Conservation (phyloP, 805 yeast species). For the Suhomyces canberraensis region DNA sequence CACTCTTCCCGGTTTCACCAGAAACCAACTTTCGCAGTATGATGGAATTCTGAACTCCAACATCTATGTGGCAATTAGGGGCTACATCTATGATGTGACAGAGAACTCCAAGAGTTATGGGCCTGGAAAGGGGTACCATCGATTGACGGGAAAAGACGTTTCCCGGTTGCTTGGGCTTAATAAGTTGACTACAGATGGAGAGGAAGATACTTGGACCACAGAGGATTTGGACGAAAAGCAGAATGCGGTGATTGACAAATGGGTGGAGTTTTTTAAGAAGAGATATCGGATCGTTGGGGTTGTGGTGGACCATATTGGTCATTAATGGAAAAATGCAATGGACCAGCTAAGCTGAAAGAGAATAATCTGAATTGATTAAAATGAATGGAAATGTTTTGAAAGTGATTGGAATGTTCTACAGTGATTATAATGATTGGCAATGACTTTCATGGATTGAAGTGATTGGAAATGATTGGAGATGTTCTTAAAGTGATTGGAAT, state of each 20-base stretch:
- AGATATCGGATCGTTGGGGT: slow-evolving; percentile 38
- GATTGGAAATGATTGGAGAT: too few species aligned
- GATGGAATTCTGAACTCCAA: slow-evolving; percentile 30
- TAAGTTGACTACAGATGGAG: slow-evolving; percentile 22
- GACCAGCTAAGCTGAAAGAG: too few species aligned
- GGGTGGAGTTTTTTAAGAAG: slow-evolving; percentile 63
- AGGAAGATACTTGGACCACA: slow-evolving; percentile 43
- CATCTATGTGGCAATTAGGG: slow-evolving; percentile 73
- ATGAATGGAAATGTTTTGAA: too few species aligned
- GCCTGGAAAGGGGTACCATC: slow-evolving; percentile 69
- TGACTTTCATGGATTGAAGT: too few species aligned
- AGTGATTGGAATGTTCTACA: too few species aligned
- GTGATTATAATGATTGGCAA: too few species aligned
- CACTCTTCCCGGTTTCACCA: slow-evolving; percentile 31
- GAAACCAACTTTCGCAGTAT: slow-evolving; percentile 29
- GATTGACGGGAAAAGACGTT: slow-evolving; percentile 73
- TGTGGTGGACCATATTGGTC: slow-evolving; percentile 34
- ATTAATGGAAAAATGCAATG: too few species aligned
- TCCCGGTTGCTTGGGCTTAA: slow-evolving; percentile 74
- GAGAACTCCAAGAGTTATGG: slow-evolving; percentile 67
- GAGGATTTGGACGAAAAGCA: slow-evolving; percentile 58
- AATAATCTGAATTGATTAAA: too few species aligned
- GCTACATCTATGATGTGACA: slow-evolving; percentile 76
- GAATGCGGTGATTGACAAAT: slow-evolving; percentile 60
- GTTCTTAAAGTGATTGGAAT: too few species aligned